Conservation (phyloP, 225 moss, liverwort and hornwort species). For the Polytrichum formosum region DNA sequence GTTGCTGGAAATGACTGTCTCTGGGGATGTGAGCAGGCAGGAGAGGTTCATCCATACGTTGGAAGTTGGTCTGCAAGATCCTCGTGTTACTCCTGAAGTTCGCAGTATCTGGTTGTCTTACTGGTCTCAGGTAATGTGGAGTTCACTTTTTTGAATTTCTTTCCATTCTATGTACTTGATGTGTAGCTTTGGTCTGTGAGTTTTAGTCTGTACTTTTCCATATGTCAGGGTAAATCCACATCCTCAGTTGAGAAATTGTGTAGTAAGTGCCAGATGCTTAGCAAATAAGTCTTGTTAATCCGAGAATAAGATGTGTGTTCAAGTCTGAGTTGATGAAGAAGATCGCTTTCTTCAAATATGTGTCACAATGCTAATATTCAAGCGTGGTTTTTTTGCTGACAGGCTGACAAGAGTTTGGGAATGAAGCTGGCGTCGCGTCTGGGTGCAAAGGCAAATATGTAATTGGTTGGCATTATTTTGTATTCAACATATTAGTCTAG, state of each 20-base stretch:
- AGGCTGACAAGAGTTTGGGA: conserved; percentile 51
- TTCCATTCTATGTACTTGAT: no score
- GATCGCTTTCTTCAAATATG: no score
- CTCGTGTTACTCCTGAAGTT: conserved; percentile 63
- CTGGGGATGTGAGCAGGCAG: conserved; percentile 33
- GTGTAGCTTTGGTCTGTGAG: no score
- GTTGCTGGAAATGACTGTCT: background rate
- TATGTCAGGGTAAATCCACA: no score
- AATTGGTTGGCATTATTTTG: conserved; percentile 2
- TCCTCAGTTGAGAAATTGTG: no score
- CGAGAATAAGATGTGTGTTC: no score
- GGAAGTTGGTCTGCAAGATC: conserved; percentile 40
- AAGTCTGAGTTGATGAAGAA: no score
- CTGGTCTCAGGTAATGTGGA: conserved; percentile 37
- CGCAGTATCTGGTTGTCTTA: conserved; percentile 60
- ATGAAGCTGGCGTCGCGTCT: conserved; percentile 44
- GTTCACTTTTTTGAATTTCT: background rate
- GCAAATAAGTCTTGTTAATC: no score
- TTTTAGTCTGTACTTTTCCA: no score
- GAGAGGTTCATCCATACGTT: conserved; percentile 55
- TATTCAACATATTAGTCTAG: no score
- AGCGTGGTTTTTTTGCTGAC: background rate
- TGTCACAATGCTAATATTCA: background rate
- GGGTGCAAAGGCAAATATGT: conserved; percentile 55
- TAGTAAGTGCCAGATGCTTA: no score